phyloP scores from a whole-genome alignment of 495 filamentous ascomycete genomes.

The Pyrenopolyporus hunteri region DNA sequence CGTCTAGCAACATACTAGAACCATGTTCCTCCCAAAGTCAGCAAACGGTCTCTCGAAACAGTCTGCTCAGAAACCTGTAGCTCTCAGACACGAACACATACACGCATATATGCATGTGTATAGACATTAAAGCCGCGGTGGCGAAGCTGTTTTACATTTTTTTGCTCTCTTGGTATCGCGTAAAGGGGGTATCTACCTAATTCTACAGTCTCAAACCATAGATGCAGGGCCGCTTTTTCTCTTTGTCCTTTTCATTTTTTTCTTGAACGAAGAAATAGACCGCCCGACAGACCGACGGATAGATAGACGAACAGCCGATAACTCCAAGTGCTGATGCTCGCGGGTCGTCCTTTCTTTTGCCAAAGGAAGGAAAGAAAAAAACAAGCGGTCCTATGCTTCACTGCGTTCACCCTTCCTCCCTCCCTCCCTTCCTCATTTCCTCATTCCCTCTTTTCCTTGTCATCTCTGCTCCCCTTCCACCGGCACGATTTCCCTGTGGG shows the following conservation, averaged over 20 bases:
- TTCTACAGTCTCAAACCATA: constrained; percentile 42
- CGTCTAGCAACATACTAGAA: no score
- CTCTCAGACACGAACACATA: no score
- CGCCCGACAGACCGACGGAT: constrained; percentile 7
- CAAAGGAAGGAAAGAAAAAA: no score
- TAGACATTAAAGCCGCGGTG: no score
- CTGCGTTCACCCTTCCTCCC: neutral
- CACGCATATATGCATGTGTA: no score
- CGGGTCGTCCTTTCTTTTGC: constrained; percentile 5
- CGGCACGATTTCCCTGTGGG: neutral
- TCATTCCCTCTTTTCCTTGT: no score
- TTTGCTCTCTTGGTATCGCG: constrained; percentile 31
- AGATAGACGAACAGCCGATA: constrained; percentile 18
- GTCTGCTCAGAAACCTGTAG: no score
- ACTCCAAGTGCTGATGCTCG: constrained; percentile 34
- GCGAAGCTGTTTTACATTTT: neutral
- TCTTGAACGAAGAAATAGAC: no score
- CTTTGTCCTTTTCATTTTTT: constrained; percentile 18
- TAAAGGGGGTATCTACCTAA: constrained; percentile 47
- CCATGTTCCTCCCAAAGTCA: no score
- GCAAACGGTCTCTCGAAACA: no score
- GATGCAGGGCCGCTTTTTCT: constrained; percentile 25
- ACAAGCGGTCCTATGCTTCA: constrained; percentile 1
- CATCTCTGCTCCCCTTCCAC: neutral
- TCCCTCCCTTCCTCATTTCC: constrained; percentile 3